phyloP scores from a whole-genome alignment of 495 filamentous ascomycete genomes.

The Terfezia boudieri region DNA sequence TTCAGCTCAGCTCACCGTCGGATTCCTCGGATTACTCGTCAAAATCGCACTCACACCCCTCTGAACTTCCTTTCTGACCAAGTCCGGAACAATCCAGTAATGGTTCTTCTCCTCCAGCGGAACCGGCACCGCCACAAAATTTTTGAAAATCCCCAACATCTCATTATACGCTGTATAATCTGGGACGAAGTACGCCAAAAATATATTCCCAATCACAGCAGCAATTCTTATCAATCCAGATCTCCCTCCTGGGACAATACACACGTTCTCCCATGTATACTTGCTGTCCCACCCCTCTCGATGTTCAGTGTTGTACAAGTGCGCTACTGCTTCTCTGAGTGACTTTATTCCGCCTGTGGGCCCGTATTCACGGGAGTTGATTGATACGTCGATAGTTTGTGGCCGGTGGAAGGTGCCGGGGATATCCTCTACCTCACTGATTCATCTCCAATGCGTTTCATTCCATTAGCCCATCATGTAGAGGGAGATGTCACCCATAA shows the following conservation, averaged over 20 bases:
- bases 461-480: no score
- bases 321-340: constrained; percentile 69
- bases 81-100: constrained; percentile 79
- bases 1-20: constrained; percentile 31
- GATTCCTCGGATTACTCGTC: constrained; percentile 92
- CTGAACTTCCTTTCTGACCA: constrained; percentile 76
- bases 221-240: constrained; percentile 87
- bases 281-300: constrained; percentile 67
- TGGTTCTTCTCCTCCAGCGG: constrained; percentile 61
- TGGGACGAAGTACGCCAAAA: constrained; percentile 71
- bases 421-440: constrained; percentile 66
- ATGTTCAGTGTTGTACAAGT: constrained; percentile 82
- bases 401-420: constrained; percentile 76
- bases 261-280: constrained; percentile 98
- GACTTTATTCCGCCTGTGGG: constrained; percentile 87
- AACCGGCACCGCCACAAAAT: constrained; percentile 76
- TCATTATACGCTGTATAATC: constrained; percentile 62
- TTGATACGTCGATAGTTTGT: constrained; percentile 50
- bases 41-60: constrained; percentile 71
- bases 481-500: no score
- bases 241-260: constrained; percentile 82
- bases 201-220: constrained; percentile 78
- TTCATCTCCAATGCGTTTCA: no score
- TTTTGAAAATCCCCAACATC: constrained; percentile 83
- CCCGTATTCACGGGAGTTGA: constrained; percentile 66